Base-by-base conservation (phyloP, 257 asterid genomes). In the Dorcoceras hygrometricum region DNA sequence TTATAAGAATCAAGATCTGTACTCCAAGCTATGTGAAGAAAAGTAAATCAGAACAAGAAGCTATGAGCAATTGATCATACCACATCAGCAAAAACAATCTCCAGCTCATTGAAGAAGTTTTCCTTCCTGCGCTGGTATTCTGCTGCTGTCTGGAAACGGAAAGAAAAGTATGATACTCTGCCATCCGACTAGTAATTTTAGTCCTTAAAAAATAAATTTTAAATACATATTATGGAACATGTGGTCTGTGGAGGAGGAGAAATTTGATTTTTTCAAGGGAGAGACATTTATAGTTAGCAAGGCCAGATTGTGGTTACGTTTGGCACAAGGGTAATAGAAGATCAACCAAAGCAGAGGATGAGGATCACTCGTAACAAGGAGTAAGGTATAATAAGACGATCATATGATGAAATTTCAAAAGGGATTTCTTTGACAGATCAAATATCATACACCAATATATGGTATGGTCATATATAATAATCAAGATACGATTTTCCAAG, bases 31-130 rank as follows among this genome's bases (percentile, higher is more conserved):
- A 39, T 2, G 50, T 12, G 8, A 46, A 46, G 1, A 4, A 14
- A 46, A 16, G 5, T 19, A 20, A 46, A 46, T 14, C 5, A 20
- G 16, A 4, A 46, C 53, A 46, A 16, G 71, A 67, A 68, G 71
- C 29, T 63, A 61, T 46, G 20, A 46, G 53, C 51, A 3, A 43
- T 43, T 14, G 19, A 14, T 23, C 82, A 29, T 88, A 91, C 97
- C 96, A 91, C 97, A 71, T 91, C 97, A 25, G 97, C 97, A 67
- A 78, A 71, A 36, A 91, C 97, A 67, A 91, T 71, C 77, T 91
- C 97, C 74, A 91, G 75, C 86, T 91, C 97, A 2, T 91, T 86
- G 85, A 91, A 91, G 57, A 91, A 91, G 82, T 86, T 91, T 60
- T 91, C 97, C 81, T 82, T 79, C 62, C 96, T 89, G 4, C 87